phyloP scores from a whole-genome alignment of 495 filamentous ascomycete genomes.

The Aspergillus panamensis region DNA sequence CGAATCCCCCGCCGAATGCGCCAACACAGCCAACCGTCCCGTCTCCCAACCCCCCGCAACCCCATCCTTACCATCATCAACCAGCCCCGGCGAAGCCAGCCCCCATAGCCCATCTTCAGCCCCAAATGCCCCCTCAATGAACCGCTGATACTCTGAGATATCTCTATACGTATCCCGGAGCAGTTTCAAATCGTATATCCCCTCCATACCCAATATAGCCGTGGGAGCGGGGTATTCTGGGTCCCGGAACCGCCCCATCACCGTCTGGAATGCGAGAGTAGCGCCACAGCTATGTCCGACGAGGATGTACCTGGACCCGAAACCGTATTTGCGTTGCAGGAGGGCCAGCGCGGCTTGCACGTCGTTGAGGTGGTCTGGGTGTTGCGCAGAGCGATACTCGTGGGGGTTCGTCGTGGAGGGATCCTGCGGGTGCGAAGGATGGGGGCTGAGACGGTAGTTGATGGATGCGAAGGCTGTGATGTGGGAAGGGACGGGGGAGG shows the following conservation, averaged over 20 bases:
- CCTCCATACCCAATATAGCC: conserved; percentile 58
- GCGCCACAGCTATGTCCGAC: conserved; percentile 76
- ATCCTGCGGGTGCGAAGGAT: conserved; percentile 58
- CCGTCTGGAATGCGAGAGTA: conserved; percentile 66
- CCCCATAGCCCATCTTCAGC: conserved; percentile 48
- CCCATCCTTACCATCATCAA: conserved; percentile 30
- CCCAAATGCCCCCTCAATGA: conserved; percentile 64
- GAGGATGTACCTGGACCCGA: conserved; percentile 56
- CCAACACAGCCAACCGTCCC: conserved; percentile 52
- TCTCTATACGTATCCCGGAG: conserved; percentile 47
- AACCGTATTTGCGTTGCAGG: conserved; percentile 53
- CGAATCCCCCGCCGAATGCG: conserved; percentile 57
- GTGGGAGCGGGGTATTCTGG: conserved; percentile 23
- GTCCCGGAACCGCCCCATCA: conserved; percentile 39
- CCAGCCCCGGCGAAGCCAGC: conserved; percentile 49
- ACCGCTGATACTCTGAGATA: conserved; percentile 52
- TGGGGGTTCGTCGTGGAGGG: conserved; percentile 31
- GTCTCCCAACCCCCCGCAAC: conserved; percentile 39
- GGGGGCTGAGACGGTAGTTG: conserved; percentile 75
- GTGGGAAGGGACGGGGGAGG: conserved; percentile 15
- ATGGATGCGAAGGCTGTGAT: conserved; percentile 68
- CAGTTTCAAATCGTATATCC: conserved; percentile 62
- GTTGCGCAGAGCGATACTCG: conserved; percentile 48
- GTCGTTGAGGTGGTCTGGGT: conserved; percentile 75
- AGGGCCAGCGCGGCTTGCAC: conserved; percentile 58